Percentiles rank a stretch among this genome's conserved stretches.
These are phyloP conservation scores for Fraxinus velutina DNA, from an alignment of 305 asterid genomes.

Conservation along the genomic window DNA sequence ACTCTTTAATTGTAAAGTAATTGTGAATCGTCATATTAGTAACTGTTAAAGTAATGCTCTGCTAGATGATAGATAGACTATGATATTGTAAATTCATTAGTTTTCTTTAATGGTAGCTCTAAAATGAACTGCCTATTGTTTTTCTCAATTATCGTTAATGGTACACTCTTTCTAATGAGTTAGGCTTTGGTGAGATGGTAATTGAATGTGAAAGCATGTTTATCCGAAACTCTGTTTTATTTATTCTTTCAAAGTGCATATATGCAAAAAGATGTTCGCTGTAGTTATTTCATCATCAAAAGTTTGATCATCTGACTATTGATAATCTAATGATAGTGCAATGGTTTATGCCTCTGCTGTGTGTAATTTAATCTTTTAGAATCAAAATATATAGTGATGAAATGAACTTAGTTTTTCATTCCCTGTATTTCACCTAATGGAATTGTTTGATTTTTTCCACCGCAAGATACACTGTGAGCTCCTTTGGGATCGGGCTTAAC, in stretches of 20 bases:
- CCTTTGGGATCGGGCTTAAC: slow-evolving; percentile 51
- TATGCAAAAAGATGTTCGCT: not conserved
- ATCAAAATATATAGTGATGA: not conserved
- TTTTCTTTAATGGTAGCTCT: not conserved
- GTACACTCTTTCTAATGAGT: not conserved
- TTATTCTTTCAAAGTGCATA: not conserved
- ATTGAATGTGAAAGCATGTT: not conserved
- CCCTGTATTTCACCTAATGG: not conserved
- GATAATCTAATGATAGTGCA: not conserved
- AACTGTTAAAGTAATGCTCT: too few relatives aligned
- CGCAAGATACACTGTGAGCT: slow-evolving; percentile 56
- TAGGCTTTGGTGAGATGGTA: not conserved
- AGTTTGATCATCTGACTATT: not conserved
- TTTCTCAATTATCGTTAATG: not conserved
- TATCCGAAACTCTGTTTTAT: not conserved
- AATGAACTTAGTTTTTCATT: not conserved
- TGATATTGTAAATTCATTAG: not conserved
- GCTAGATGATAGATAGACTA: too few relatives aligned
- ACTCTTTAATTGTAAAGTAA: not conserved
- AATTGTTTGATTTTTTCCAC: not conserved
- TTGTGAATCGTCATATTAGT: too few relatives aligned
- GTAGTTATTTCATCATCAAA: not conserved
- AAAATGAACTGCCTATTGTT: not conserved
- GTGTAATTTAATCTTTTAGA: not conserved
- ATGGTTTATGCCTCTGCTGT: not conserved